Evolutionary conservation across 129 eudicot species (phyloP), one percentile per base, ranked within the genome.

Genomic region (Artemisia tridentata): DNA sequence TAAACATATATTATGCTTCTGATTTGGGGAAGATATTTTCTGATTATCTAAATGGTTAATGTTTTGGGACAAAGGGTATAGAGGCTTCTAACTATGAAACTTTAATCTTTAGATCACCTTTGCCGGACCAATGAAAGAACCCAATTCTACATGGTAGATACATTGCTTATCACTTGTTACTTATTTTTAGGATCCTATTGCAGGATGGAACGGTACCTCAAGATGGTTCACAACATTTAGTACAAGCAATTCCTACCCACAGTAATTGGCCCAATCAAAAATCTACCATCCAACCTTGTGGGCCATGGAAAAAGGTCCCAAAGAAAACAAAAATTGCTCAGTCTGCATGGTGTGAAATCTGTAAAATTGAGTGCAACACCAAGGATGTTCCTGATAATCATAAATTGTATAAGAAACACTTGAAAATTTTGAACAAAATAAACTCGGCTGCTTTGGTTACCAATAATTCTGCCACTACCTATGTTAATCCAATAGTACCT

Each of bases 271-370:
- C 73, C 58, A 61, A 69, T 78, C 75, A 76, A 64, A 77, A 75
- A 72, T 80, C 75, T 54, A 69, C 69, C 16, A 15, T 49, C 57
- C 74, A 48, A 45, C 41, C 81, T 0, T 79, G 56, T 5, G 46
- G 58, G 34, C 62, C 20, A 29, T 63, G 71, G 82, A 82, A 83
- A 66, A 84, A 63, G 63, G 57, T 67, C 66, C 84, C 73, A 13
- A 89, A 82, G 81, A 85, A 80, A 77, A 80, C 74, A 13, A 84
- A 84, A 79, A 59, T 78, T 41, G 83, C 74, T 14, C 92, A 86
- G 63, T 82, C 96, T 55, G 81, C 76, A 7, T 84, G 91, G 84
- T 87, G 97, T 67, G 91, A 90, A 64, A 73, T 90, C 62, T 90
- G 97, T 77, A 83, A 80, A 65, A 54, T 87, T 54, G 84, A 63